A percentile compares a stretch with the other conserved stretches of the same genome.
Evolutionary conservation across 106 monocot species (phyloP).

Genomic region (Narthecium ossifragum): DNA sequence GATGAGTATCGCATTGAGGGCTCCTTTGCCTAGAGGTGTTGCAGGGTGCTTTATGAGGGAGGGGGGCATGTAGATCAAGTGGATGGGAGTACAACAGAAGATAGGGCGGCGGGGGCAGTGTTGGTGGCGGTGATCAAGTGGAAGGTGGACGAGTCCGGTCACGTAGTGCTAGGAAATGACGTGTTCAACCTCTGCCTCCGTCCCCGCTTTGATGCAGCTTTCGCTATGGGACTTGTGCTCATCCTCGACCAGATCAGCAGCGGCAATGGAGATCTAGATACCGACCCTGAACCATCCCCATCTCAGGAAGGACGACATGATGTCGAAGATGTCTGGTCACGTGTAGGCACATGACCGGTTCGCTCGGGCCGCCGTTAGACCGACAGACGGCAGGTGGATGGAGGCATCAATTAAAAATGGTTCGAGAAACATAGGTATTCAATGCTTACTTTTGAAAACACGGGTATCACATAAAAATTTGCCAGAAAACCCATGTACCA

Average conservation of each 20-base stretch:
- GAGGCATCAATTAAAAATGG: too few species aligned
- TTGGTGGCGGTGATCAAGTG: slow-evolving; percentile 64
- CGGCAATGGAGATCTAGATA: too few species aligned
- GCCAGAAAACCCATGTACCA: too few species aligned
- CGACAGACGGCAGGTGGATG: too few species aligned
- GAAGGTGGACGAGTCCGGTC: slow-evolving; percentile 49
- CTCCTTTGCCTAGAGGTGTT: slow-evolving; percentile 65
- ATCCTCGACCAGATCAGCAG: slow-evolving; percentile 73
- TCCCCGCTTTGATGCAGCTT: slow-evolving; percentile 70
- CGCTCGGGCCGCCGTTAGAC: too few species aligned
- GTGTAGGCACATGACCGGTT: too few species aligned
- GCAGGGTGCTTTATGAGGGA: slow-evolving; percentile 26
- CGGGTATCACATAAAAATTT: too few species aligned
- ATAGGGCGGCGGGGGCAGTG: background rate
- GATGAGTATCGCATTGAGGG: slow-evolving; percentile 64
- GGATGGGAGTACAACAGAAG: background rate
- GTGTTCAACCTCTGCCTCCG: slow-evolving; percentile 67
- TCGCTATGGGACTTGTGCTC: slow-evolving; percentile 86
- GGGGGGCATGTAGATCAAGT: background rate
- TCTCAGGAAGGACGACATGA: too few species aligned
- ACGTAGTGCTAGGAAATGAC: slow-evolving; percentile 65
- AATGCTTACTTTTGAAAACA: too few species aligned
- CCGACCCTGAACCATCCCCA: too few species aligned
- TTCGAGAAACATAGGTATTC: too few species aligned
- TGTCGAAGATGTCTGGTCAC: slow-evolving; percentile 5